phyloP scores from a whole-genome alignment of 1,284 basidiomycete species.

The Irpex sp. region DNA sequence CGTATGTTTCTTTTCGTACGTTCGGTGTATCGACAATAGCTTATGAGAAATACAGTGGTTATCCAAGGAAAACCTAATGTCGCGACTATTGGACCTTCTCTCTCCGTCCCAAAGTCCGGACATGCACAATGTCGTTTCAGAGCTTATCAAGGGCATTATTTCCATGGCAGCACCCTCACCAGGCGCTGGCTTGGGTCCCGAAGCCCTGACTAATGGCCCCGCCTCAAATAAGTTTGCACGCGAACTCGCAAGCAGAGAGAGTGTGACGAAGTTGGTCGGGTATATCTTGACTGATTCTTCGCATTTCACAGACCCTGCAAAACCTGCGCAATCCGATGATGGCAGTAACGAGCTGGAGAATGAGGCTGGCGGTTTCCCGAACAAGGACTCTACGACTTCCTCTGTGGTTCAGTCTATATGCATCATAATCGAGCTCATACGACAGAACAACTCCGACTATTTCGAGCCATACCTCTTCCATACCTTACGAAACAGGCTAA shows the following conservation, averaged over 20 bases:
- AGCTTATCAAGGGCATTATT: conserved; percentile 93
- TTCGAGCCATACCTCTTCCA: conserved; percentile 99
- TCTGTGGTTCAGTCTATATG: conserved; percentile 88
- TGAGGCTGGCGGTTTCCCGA: conserved; percentile 40
- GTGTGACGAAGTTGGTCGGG: conserved; percentile 68
- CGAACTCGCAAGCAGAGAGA: conserved; percentile 80
- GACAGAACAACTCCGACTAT: conserved; percentile 99
- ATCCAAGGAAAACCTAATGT: conserved; percentile 81
- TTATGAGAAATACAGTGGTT: conserved; percentile 69
- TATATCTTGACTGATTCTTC: conserved; percentile 80
- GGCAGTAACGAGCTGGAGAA: conserved; percentile 13
- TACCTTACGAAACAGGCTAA: conserved; percentile 86
- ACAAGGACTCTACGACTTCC: conserved; percentile 77
- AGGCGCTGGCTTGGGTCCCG: conserved; percentile 57
- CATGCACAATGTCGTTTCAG: conserved; percentile 85
- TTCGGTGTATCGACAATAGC: conserved; percentile 26
- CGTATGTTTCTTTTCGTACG: conserved; percentile 49
- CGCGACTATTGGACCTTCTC: conserved; percentile 78
- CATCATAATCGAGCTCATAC: conserved; percentile 93
- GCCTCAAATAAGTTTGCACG: conserved; percentile 87
- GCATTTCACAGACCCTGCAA: conserved; percentile 7
- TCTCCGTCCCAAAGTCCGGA: conserved; percentile 78
- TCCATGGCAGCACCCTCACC: conserved; percentile 91
- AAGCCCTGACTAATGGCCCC: conserved; percentile 62
- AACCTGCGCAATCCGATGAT: conserved; percentile 19